phyloP scores from a whole-genome alignment of 495 filamentous ascomycete genomes.

The Aspergillus egyptiacus region DNA sequence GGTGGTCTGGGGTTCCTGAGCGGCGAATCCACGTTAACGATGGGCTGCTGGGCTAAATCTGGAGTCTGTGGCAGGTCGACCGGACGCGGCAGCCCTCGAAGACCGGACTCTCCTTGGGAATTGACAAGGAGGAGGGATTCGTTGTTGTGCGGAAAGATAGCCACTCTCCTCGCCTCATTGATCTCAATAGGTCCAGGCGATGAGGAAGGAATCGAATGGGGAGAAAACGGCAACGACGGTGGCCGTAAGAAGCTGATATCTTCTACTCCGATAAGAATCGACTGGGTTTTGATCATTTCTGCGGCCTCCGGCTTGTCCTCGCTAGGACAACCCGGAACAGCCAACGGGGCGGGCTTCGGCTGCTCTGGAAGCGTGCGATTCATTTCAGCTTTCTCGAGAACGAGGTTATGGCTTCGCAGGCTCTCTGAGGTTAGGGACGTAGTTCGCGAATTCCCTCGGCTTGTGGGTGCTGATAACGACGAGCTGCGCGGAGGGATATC shows the following conservation, averaged over 20 bases:
- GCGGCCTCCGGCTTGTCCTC: slow-evolving; percentile 8
- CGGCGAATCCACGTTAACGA: slow-evolving; percentile 56
- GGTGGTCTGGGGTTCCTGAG: slow-evolving; percentile 71
- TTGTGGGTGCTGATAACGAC: slow-evolving; percentile 67
- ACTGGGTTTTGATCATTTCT: slow-evolving; percentile 23
- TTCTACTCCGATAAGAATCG: slow-evolving; percentile 28
- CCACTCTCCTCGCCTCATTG: slow-evolving; percentile 73
- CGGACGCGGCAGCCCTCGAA: slow-evolving; percentile 20
- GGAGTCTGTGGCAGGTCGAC: slow-evolving; percentile 27
- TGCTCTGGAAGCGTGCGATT: slow-evolving; percentile 21
- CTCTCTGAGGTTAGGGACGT: slow-evolving; percentile 63
- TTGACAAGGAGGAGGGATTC: slow-evolving; percentile 73
- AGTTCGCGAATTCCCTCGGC: slow-evolving; percentile 58
- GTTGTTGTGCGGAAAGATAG: slow-evolving; percentile 83
- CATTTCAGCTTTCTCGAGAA: slow-evolving; percentile 29
- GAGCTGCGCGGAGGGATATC: slow-evolving; percentile 55
- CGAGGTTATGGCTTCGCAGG: slow-evolving; percentile 52
- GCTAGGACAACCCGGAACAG: not conserved
- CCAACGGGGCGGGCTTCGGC: slow-evolving; percentile 4
- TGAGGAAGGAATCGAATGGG: slow-evolving; percentile 44
- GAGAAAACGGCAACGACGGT: slow-evolving; percentile 42
- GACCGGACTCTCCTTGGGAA: slow-evolving; percentile 45
- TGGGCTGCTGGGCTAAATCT: slow-evolving; percentile 23
- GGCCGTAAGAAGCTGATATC: slow-evolving; percentile 36
- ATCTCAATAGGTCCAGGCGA: slow-evolving; percentile 49